A percentile compares a stretch with the other conserved stretches of the same genome.
Conservation (phyloP, 805 yeast species). For the Candida stauntonica region DNA sequence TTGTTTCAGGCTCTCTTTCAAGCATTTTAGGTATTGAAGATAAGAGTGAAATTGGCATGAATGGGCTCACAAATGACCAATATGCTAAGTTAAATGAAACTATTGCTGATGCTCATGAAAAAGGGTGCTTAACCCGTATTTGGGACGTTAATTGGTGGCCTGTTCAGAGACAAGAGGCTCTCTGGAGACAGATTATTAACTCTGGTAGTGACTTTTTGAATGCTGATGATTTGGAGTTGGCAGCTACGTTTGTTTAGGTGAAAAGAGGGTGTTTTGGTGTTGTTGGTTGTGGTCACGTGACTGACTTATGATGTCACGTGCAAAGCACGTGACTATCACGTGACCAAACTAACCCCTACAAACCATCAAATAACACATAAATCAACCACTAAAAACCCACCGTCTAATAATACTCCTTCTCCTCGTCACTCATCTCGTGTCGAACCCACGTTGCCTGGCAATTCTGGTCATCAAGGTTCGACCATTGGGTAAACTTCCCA, state of each 20-base stretch:
- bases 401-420: constrained; percentile 22
- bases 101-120: constrained; percentile 41
- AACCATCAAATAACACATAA: too few relatives aligned
- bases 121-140: constrained; percentile 53
- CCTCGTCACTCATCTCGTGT: constrained; percentile 34
- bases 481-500: constrained; percentile 52
- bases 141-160: constrained; percentile 83
- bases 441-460: constrained; percentile 72
- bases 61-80: constrained; percentile 37
- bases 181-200: constrained; percentile 47
- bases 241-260: constrained; percentile 15
- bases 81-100: constrained; percentile 27
- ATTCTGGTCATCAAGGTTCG: constrained; percentile 57
- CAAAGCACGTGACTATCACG: too few relatives aligned
- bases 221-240: constrained; percentile 55
- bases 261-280: too few relatives aligned
- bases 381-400: neutral
- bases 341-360: too few relatives aligned
- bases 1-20: constrained; percentile 45
- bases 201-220: constrained; percentile 58
- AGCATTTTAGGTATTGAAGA: constrained; percentile 14
- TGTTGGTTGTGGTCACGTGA: too few relatives aligned
- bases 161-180: constrained; percentile 35
- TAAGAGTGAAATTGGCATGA: constrained; percentile 9
- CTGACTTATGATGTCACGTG: too few relatives aligned